Base-by-base conservation (phyloP, 1,284 basidiomycete genomes). In the Rhodotorula sp. region DNA sequence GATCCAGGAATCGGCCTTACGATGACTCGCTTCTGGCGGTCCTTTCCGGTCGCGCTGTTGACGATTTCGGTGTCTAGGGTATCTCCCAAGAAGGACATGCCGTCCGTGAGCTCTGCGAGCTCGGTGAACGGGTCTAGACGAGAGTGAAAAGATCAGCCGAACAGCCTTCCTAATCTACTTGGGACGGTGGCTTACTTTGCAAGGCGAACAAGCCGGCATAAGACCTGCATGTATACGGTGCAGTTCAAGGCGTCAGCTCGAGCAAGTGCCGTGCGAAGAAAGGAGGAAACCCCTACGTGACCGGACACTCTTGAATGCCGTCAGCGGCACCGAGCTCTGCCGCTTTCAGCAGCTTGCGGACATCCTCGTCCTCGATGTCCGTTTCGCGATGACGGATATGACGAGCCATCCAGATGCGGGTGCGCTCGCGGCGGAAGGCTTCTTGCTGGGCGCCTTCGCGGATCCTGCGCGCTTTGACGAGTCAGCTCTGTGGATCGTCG, bases 81-180 rank as follows among this genome's bases (percentile, higher is more conserved):
- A 59, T 75, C 73, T 46, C 68, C 56, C 10, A 75, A 48, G 47
- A 72, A 68, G 26, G 56, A 34, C 70, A 72, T 75, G 51, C 68
- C 70, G 26, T 70, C 43, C n/a, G 73, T 72, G 56, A 75, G 68
- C 54, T 72, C 73, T 5, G 64, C 68, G 31, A 75, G 58, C 63
- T 75, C 73, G n/a, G 68, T 72, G 68, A 72, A 72, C 14, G 70
- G 73, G 48, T 74, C 71, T 73, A 59, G 39, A 31, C 21, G 21
- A 47, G 16, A 47, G 43, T n/a, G 5, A 4, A 7, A 16, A 15
- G n/a, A 18, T 43, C 18, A 26, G 18, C n/a, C 21, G 51, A 5
- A 20, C 47, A 26, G 58, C n/a, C 51, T 39, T 47, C 46, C 62
- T 18, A 51, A 54, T 21, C n/a, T 15, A 3, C 12, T 7, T n/a